Evolutionary conservation across 2,329 filamentous ascomycete species (phyloP).

Genomic region (Albifimbria verrucaria): DNA sequence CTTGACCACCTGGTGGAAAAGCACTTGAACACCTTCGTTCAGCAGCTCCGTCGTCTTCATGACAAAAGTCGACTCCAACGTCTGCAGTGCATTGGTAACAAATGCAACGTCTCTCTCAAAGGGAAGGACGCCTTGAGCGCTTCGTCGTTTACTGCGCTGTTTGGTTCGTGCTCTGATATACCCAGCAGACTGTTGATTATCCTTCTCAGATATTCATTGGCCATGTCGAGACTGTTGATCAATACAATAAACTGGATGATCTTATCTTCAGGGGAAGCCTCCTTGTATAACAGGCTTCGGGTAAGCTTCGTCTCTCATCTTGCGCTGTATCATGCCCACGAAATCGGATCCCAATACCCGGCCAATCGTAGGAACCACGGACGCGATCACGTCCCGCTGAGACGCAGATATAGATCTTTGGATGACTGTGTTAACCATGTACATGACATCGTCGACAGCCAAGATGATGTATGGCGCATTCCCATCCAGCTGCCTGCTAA

Average conservation of each 20-base stretch:
- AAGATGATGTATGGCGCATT: constrained; percentile 90
- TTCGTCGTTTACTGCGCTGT: constrained; percentile 33
- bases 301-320: constrained; percentile 96
- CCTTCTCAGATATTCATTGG: constrained; percentile 83
- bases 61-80: constrained; percentile 69
- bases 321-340: constrained; percentile 93
- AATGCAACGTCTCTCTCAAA: constrained; percentile 72
- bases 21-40: constrained; percentile 77
- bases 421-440: constrained; percentile 91
- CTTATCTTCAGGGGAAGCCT: constrained; percentile 79
- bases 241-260: constrained; percentile 88
- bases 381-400: constrained; percentile 73
- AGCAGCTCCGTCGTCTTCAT: constrained; percentile 79
- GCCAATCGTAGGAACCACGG: constrained; percentile 73
- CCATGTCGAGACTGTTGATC: constrained; percentile 92
- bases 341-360: constrained; percentile 86
- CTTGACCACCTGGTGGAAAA: constrained; percentile 86
- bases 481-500: constrained; percentile 66
- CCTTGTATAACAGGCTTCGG: constrained; percentile 77
- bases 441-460: constrained; percentile 98
- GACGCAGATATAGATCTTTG: constrained; percentile 84
- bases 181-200: constrained; percentile 72
- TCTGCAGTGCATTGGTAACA: constrained; percentile 65
- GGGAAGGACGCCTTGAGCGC: constrained; percentile 65
- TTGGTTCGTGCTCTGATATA: constrained; percentile 32